Evolutionary conservation across 2,329 filamentous ascomycete species (phyloP), one percentile per base, ranked within the genome.

Genomic region (Purpureocillium takamizusanense): DNA sequence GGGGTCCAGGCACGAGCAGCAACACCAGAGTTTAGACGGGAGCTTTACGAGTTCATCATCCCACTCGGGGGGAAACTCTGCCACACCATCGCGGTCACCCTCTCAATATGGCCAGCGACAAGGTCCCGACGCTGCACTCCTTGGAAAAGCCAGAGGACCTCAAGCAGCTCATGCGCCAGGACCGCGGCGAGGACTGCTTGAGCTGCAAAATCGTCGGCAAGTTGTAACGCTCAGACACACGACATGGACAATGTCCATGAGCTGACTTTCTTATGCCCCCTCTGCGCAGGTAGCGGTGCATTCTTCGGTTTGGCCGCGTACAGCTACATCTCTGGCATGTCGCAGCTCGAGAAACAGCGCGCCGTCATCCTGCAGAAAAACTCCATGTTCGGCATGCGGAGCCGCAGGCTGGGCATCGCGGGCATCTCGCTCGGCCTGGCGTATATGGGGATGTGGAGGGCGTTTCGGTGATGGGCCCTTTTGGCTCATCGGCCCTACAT

Each of bases 301-400:
- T 87, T 92, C 46, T 67, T 86, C 40, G 83, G 82, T 1, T 74
- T 90, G 13, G 85, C 79, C 4, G 78, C 71, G 1, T 92, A 89
- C 62, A 88, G 79, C 59, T 89, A 88, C 62, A 67, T 78, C 44
- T 84, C 82, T 3, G 86, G 86, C 41, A 82, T 80, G 60, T 67
- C 69, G 36, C 83, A 89, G 58, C 74, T 92, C 23, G 72, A 78
- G 50, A 68, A 71, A 50, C 81, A 86, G 56, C 70, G 74, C 43
- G 67, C 70, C n/a, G 60, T 65, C 42, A 86, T 89, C 44, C 61
- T 86, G 42, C 69, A 74, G 54, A 84, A 81, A 62, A 75, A 76
- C 34, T 82, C 81, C 18, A 71, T 77, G 49, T 81, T 88, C 53
- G 83, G 83, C 43, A 81, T 88, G 72, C 74, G 74, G 45, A 83